phyloP scores from a whole-genome alignment of 306 rosid species.

The Echinosophora koreensis region DNA sequence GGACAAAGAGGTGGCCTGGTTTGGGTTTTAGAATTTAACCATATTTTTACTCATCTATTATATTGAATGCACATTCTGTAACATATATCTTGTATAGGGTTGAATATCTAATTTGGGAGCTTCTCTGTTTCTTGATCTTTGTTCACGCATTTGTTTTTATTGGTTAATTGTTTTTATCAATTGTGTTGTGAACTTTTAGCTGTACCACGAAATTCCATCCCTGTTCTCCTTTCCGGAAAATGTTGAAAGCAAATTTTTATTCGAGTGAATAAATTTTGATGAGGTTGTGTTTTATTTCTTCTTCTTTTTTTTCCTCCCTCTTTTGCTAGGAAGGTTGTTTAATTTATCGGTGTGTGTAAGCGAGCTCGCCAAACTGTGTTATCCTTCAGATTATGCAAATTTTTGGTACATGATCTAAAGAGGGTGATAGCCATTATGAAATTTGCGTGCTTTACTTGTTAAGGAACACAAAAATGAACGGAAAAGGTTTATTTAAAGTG shows the following conservation, averaged over 20 bases:
- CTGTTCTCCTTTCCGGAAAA: conserved; percentile 45
- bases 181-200: conserved; percentile 74
- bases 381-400: not conserved
- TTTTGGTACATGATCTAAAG: not conserved
- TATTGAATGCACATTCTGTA: conserved; percentile 76
- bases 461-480: not conserved
- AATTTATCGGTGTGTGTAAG: not conserved
- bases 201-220: conserved; percentile 55
- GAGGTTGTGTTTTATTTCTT: conserved; percentile 46
- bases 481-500: too few relatives aligned
- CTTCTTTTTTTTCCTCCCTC: not conserved
- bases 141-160: conserved; percentile 55
- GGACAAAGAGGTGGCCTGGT: conserved; percentile 89
- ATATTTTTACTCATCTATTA: conserved; percentile 40
- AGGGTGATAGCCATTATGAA: not conserved
- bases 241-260: conserved; percentile 58
- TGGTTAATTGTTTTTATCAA: conserved; percentile 66
- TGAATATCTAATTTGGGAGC: conserved; percentile 71
- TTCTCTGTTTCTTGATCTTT: conserved; percentile 64
- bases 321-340: conserved; percentile 28
- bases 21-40: conserved; percentile 91
- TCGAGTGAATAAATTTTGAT: conserved; percentile 71
- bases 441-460: not conserved
- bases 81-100: conserved; percentile 92
- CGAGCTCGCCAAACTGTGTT: not conserved